Evolutionary conservation across 805 yeast genomes (phyloP).

Genomic region (Komagataella ulmi): DNA sequence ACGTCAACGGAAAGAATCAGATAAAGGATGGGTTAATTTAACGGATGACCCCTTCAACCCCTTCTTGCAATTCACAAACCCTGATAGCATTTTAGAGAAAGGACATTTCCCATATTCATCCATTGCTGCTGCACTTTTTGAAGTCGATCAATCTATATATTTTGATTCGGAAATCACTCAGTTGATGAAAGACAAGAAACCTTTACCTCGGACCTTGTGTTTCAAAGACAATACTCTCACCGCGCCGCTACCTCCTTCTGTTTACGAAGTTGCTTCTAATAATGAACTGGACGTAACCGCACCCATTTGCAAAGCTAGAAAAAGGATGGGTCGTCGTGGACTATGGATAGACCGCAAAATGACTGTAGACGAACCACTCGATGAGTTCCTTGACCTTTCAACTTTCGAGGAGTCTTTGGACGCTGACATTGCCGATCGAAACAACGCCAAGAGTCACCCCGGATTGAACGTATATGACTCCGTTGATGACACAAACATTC

Average conservation of each 20-base stretch:
- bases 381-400: constrained; percentile 26
- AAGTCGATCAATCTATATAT: constrained; percentile 47
- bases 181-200: constrained; percentile 29
- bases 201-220: constrained; percentile 28
- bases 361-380: constrained; percentile 20
- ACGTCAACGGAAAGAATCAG: constrained; percentile 54
- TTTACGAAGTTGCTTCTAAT: constrained; percentile 23
- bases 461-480: constrained; percentile 19
- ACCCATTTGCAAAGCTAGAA: constrained; percentile 50
- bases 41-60: constrained; percentile 86
- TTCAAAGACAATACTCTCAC: constrained; percentile 35
- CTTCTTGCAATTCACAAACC: constrained; percentile 52
- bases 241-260: constrained; percentile 30
- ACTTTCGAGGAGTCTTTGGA: constrained; percentile 13
- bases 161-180: constrained; percentile 26
- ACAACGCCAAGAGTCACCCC: constrained; percentile 4
- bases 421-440: constrained; percentile 13
- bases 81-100: constrained; percentile 34
- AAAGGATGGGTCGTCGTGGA: constrained; percentile 63
- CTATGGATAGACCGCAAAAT: constrained; percentile 64
- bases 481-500: constrained; percentile 16
- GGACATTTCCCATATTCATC: constrained; percentile 71
- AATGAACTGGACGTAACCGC: constrained; percentile 18
- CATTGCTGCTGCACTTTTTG: constrained; percentile 55
- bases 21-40: constrained; percentile 66